Percentiles rank a stretch among this genome's conserved stretches.
These are phyloP conservation scores for Termitomyces sp. DNA, from an alignment of 768 basidiomycete genomes.

Conservation along the genomic window DNA sequence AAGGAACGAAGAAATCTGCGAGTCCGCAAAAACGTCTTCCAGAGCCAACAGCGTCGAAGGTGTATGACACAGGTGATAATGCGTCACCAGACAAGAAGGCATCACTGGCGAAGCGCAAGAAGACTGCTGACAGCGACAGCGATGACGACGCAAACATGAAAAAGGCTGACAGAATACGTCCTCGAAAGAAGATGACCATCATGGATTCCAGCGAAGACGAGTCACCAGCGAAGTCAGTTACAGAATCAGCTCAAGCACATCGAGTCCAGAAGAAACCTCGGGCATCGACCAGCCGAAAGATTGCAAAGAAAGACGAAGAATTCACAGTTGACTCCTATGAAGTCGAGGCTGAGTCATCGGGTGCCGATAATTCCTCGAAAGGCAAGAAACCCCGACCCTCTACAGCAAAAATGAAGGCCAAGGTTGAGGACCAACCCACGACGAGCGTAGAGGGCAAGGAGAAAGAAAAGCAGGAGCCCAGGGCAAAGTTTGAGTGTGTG, in stretches of 20 bases:
- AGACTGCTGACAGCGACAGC: slow-evolving; percentile 35
- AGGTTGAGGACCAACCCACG: slow-evolving; percentile 1
- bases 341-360: slow-evolving; percentile 12
- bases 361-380: slow-evolving; percentile 12
- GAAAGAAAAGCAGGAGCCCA: slow-evolving; percentile 13
- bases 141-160: not conserved
- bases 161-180: slow-evolving; percentile 3
- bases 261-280: slow-evolving; percentile 17
- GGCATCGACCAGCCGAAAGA: slow-evolving; percentile 19
- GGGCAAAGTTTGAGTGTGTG: slow-evolving; percentile 23
- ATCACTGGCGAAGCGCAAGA: slow-evolving; percentile 25
- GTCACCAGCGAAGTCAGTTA: slow-evolving; percentile 37
- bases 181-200: not conserved
- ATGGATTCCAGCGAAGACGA: slow-evolving; percentile 16
- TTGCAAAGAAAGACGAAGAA: slow-evolving; percentile 23
- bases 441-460: slow-evolving; percentile 8
- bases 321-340: slow-evolving; percentile 17
- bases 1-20: slow-evolving; percentile 1
- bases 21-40: not conserved
- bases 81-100: slow-evolving; percentile 17
- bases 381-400: slow-evolving; percentile 5
- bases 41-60: not conserved
- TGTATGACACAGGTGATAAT: slow-evolving; percentile 12
- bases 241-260: slow-evolving; percentile 13
- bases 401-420: slow-evolving; percentile 9